Evolutionary conservation across 2,329 filamentous ascomycete species (phyloP).

Genomic region (Conoideocrella luteorostrata): DNA sequence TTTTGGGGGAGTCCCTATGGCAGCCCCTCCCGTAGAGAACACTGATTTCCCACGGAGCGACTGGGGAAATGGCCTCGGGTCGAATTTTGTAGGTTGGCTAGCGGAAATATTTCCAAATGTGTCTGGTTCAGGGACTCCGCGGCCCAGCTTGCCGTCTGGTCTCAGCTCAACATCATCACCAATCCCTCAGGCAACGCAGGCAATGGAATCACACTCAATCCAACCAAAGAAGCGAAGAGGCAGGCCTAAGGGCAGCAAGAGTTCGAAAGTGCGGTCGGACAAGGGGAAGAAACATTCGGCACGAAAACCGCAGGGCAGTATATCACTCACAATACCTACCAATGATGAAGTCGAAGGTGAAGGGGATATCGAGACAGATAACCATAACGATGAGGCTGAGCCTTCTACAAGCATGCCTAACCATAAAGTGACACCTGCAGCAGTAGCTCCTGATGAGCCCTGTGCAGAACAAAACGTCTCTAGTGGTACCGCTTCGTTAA

Average conservation of each 20-base stretch:
- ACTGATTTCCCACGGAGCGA: conserved; percentile 48
- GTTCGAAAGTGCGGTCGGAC: conserved; percentile 19
- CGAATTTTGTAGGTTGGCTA: conserved; percentile 55
- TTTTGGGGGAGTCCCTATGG: conserved; percentile 54
- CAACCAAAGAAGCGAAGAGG: conserved; percentile 41
- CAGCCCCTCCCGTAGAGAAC: conserved; percentile 43
- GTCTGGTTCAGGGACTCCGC: neutral
- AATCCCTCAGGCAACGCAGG: too few relatives aligned
- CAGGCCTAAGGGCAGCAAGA: conserved; percentile 48
- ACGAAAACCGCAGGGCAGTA: conserved; percentile 1
- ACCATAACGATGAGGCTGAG: neutral
- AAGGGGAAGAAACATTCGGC: conserved; percentile 8
- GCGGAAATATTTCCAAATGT: conserved; percentile 48
- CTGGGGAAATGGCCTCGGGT: conserved; percentile 49
- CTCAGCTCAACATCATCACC: neutral
- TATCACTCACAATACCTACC: neutral
- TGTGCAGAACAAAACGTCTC: conserved; percentile 12
- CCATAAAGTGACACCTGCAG: neutral
- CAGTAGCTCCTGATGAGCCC: neutral
- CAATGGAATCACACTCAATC: neutral
- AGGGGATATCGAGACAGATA: neutral
- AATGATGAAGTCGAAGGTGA: neutral
- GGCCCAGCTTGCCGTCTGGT: too few relatives aligned
- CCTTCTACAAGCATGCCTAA: neutral
- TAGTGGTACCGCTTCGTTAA: conserved; percentile 18